Conservation (phyloP, 2,329 filamentous ascomycete species). For the Cladosporium phlei region DNA sequence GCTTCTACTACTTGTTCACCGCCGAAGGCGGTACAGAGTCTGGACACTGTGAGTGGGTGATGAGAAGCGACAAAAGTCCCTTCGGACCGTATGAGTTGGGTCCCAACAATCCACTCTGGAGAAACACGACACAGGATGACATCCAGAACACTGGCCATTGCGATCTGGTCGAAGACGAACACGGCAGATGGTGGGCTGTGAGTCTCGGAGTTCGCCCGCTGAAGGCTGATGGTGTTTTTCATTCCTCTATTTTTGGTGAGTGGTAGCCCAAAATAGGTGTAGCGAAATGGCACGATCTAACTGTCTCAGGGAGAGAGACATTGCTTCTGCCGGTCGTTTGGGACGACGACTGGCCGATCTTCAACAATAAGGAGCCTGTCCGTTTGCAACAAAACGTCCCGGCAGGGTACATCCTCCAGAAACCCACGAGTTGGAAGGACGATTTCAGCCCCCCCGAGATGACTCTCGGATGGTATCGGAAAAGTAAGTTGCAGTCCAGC, state of each 20-base stretch:
- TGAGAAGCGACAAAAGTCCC: slow-evolving; percentile 47
- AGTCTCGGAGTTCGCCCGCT: slow-evolving; percentile 44
- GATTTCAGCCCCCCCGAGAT: slow-evolving; percentile 33
- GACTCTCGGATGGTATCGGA: slow-evolving; percentile 39
- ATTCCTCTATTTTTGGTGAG: slow-evolving; percentile 25
- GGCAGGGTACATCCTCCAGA: slow-evolving; percentile 23
- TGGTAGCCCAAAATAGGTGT: no score
- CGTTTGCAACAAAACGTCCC: slow-evolving; percentile 31
- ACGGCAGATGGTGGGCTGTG: slow-evolving; percentile 48
- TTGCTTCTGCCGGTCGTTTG: slow-evolving; percentile 49
- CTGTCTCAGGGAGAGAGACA: slow-evolving; percentile 43
- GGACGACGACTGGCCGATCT: slow-evolving; percentile 49
- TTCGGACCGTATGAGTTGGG: slow-evolving; percentile 61
- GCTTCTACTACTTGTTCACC: slow-evolving; percentile 56
- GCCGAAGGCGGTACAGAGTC: slow-evolving; percentile 53
- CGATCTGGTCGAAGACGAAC: slow-evolving; percentile 43
- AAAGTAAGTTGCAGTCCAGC: slow-evolving; percentile 27
- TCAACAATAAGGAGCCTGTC: slow-evolving; percentile 41
- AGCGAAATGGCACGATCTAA: background rate
- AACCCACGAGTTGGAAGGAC: slow-evolving; percentile 31
- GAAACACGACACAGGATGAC: slow-evolving; percentile 44
- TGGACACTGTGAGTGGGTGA: slow-evolving; percentile 57
- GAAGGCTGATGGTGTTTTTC: slow-evolving; percentile 11
- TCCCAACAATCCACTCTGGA: slow-evolving; percentile 53
- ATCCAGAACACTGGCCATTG: slow-evolving; percentile 50